Evolutionary conservation across 257 asterid genomes (phyloP).

Genomic region (Penstemon davidsonii): DNA sequence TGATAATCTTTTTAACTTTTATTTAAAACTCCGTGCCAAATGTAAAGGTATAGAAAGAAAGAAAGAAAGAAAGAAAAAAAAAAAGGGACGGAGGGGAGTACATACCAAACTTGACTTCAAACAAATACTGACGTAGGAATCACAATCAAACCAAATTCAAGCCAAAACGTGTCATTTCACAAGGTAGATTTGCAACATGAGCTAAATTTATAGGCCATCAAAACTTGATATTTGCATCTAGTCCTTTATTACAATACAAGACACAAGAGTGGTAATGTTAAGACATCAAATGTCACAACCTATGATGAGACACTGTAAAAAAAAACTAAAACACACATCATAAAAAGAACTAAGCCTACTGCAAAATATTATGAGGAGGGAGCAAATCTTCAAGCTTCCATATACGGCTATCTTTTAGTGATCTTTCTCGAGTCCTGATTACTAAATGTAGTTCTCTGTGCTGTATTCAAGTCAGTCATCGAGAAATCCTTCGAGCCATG

Average conservation of each 20-base stretch:
- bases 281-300: not conserved
- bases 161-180: constrained; percentile 12
- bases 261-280: not conserved
- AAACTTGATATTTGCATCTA: not conserved
- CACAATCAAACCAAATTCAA: not conserved
- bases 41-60: too few relatives aligned
- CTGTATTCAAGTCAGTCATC: not conserved
- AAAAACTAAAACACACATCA: constrained; percentile 16
- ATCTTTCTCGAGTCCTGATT: not conserved
- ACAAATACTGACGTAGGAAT: not conserved
- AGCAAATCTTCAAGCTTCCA: not conserved
- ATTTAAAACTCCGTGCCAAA: too few relatives aligned
- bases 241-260: constrained; percentile 18
- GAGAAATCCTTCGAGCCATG: not conserved
- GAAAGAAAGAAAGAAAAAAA: too few relatives aligned
- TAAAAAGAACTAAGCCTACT: not conserved
- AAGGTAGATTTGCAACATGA: constrained; percentile 3
- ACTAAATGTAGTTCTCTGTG: not conserved
- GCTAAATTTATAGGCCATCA: not conserved
- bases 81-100: not conserved
- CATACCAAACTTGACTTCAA: not conserved
- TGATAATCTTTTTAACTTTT: too few relatives aligned
- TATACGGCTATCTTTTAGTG: not conserved
- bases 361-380: not conserved
- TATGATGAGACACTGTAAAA: constrained; percentile 9